Conservation (phyloP, 805 yeast species). For the Wickerhamiella vanderwaltii region DNA sequence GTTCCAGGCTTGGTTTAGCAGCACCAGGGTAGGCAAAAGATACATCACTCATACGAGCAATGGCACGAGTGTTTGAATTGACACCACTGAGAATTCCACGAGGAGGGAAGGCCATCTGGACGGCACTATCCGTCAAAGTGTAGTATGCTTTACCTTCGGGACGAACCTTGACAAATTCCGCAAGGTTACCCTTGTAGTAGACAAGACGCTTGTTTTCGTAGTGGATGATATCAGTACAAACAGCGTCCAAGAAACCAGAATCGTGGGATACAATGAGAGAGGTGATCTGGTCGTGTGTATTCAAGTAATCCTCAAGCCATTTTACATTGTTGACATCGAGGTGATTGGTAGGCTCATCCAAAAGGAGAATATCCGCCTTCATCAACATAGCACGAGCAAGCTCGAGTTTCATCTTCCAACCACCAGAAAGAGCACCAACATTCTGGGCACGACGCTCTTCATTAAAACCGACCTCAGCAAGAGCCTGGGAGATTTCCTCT, state of each 20-base stretch:
- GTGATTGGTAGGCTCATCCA: constrained; percentile 98
- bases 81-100: constrained; percentile 98
- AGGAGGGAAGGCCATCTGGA: constrained; percentile 96
- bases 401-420: constrained; percentile 99
- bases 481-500: constrained; percentile 63
- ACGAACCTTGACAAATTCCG: constrained; percentile 78
- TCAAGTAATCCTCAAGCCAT: constrained; percentile 85
- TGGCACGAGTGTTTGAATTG: constrained; percentile 86
- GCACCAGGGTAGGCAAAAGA: constrained; percentile 87
- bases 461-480: constrained; percentile 79
- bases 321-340: constrained; percentile 87
- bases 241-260: constrained; percentile 89
- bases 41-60: constrained; percentile 74
- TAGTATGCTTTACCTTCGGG: constrained; percentile 97
- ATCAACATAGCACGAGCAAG: constrained; percentile 97
- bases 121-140: constrained; percentile 82
- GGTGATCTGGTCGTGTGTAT: constrained; percentile 74
- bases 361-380: constrained; percentile 86
- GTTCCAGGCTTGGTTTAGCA: constrained; percentile 59
- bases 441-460: constrained; percentile 80
- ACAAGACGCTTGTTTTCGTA: constrained; percentile 91
- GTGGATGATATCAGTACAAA: constrained; percentile 93
- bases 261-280: constrained; percentile 95
- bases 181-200: constrained; percentile 90
- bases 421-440: constrained; percentile 93